Percentiles rank a stretch among this genome's conserved stretches.
phyloP scores from a whole-genome alignment of 371 early-diverging fungal species.

The Rhizopus stolonifer region DNA sequence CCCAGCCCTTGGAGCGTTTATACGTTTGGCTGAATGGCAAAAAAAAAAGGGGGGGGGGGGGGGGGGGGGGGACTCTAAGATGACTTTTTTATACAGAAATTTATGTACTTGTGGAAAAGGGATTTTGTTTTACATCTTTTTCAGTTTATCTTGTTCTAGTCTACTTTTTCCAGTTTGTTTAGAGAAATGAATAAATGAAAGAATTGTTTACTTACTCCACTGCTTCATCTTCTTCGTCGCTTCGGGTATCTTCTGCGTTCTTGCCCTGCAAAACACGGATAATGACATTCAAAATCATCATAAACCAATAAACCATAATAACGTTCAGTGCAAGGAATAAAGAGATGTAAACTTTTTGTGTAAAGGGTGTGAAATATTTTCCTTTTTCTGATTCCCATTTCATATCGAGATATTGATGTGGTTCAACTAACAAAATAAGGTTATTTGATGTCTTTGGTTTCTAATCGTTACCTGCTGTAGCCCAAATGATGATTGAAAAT shows the following conservation, averaged over 20 bases:
- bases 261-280: conserved; percentile 61
- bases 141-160: not conserved
- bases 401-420: conserved; percentile 43
- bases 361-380: conserved; percentile 53
- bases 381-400: conserved; percentile 71
- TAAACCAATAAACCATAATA: conserved; percentile 78
- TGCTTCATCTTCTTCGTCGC: conserved; percentile 55
- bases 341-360: conserved; percentile 55
- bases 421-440: conserved; percentile 40
- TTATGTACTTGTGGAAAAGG: no score
- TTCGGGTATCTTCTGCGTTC: conserved; percentile 72
- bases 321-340: conserved; percentile 63
- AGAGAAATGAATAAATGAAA: not conserved
- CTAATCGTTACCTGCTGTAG: conserved; percentile 40
- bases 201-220: conserved; percentile 1
- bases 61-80: no score
- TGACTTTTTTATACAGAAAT: no score
- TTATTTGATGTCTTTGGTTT: not conserved
- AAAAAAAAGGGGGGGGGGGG: no score
- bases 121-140: conserved; percentile 1
- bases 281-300: conserved; percentile 69
- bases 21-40: no score
- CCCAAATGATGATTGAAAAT: conserved; percentile 59
- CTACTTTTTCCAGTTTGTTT: no score
- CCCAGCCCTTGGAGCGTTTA: no score